These are phyloP conservation scores for Macrophomina pseudophaseolina DNA, from an alignment of 2,329 filamentous ascomycete species.

Conservation along the genomic window DNA sequence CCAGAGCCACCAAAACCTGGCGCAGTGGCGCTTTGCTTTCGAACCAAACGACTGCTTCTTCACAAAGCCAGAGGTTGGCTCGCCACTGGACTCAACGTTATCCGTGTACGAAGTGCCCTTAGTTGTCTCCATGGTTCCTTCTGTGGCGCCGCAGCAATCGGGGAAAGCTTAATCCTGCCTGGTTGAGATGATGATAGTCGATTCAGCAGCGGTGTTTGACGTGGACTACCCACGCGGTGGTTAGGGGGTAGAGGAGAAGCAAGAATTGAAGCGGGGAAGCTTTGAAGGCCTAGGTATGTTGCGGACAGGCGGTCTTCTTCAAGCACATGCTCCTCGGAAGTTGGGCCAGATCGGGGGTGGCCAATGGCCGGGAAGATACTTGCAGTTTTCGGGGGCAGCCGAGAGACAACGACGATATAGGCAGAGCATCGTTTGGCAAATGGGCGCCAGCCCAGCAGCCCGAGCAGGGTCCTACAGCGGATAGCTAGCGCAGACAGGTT, in stretches of 20 bases:
- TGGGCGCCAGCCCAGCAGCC: neutral
- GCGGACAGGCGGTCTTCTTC: conserved; percentile 9
- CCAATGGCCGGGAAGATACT: conserved; percentile 7
- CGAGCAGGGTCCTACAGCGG: conserved; percentile 15
- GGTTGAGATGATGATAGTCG: neutral
- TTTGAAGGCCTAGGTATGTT: conserved; percentile 6
- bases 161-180: neutral
- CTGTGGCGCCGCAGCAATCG: neutral
- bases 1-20: conserved; percentile 65
- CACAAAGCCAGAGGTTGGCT: conserved; percentile 6
- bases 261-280: conserved; percentile 16
- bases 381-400: conserved; percentile 19
- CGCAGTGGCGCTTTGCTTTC: conserved; percentile 33
- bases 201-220: neutral
- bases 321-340: conserved; percentile 23
- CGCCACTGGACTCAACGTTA: conserved; percentile 5
- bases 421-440: conserved; percentile 12
- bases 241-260: neutral
- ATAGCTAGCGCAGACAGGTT: conserved; percentile 2
- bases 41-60: conserved; percentile 21
- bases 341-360: conserved; percentile 5
- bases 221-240: neutral
- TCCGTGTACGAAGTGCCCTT: neutral
- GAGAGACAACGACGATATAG: neutral
- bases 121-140: neutral